Evolutionary conservation across 1,139 yeast genomes (phyloP).

Genomic region (Zygoascus sp.): DNA sequence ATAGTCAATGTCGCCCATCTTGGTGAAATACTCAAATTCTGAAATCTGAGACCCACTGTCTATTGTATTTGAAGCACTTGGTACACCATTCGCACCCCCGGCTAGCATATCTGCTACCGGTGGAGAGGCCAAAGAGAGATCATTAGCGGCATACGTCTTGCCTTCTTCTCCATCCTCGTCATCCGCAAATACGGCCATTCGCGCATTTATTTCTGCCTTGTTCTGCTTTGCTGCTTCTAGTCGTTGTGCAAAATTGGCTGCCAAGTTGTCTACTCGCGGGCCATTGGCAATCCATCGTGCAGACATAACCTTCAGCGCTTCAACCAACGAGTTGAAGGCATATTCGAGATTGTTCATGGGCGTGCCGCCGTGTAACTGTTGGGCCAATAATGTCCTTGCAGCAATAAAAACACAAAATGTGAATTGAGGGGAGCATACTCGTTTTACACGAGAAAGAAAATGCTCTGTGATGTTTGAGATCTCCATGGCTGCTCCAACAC

Average conservation of each 20-base stretch:
- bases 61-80: not conserved
- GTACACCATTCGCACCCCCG: not conserved
- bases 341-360: conserved; percentile 12
- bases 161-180: conserved; percentile 7
- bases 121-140: conserved; percentile 14
- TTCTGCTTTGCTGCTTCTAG: conserved; percentile 10
- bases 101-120: conserved; percentile 12
- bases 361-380: conserved; percentile 7
- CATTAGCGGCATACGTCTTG: not conserved
- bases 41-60: not conserved
- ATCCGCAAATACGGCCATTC: conserved; percentile 10
- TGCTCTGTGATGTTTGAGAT: conserved; percentile 12
- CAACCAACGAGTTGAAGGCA: conserved; percentile 20
- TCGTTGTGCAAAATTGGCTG: conserved; percentile 12
- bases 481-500: conserved; percentile 13
- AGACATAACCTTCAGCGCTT: conserved; percentile 21
- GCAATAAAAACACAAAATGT: conserved; percentile 15
- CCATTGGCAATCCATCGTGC: conserved; percentile 21
- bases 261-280: conserved; percentile 10
- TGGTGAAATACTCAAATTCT: conserved; percentile 9
- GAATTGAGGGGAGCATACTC: conserved; percentile 15
- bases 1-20: conserved; percentile 11
- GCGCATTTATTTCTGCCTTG: conserved; percentile 11
- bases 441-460: conserved; percentile 10
- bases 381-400: conserved; percentile 12